Evolutionary conservation across 345 rosid species (phyloP), one percentile per base, ranked within the genome.

Genomic region (Lumnitzera racemosa): DNA sequence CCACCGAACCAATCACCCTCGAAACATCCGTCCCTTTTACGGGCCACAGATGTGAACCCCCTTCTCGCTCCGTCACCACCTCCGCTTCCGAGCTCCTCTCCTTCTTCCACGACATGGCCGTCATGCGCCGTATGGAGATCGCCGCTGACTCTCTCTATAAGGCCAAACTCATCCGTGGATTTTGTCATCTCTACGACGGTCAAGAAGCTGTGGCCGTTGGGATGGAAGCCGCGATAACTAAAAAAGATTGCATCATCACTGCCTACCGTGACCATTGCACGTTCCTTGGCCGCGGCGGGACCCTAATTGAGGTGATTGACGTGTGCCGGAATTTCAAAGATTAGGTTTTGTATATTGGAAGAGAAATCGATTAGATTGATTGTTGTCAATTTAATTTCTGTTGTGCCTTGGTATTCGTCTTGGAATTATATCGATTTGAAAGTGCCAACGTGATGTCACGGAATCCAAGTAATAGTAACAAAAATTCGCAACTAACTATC

Each of bases 111-210:
- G 74, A 71, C 74, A 84, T 94, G 99, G 91, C 99, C 24, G 16
- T 55, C 63, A 94, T 94, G 99, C 96, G 99, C 2, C 77, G 99
- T 2, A 81, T 88, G 95, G 96, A 94, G 81, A 90, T 94, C 69
- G 99, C 99, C 10, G 83, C 99, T 29, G 97, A 94, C 70, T 90
- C 99, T 16, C 96, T 92, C 56, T 92, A 92, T 86, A 94, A 94
- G 75, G 87, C 97, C n/a, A 94, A 90, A 72, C 96, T 94, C 54
- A 87, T 94, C 70, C 90, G 96, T 24, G 99, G 99, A 5, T 94
- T 94, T 75, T 94, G 97, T 63, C 99, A 94, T 64, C 84, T 94
- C n/a, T 94, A 94, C 78, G 99, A 94, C 55, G 99, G 99, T 0
- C 97, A 94, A 62, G 99, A 94, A 61, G 99, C 96, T 12, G 96